These are phyloP conservation scores for Fusarium mundagurra DNA, from an alignment of 2,329 filamentous ascomycete species.

Conservation along the genomic window DNA sequence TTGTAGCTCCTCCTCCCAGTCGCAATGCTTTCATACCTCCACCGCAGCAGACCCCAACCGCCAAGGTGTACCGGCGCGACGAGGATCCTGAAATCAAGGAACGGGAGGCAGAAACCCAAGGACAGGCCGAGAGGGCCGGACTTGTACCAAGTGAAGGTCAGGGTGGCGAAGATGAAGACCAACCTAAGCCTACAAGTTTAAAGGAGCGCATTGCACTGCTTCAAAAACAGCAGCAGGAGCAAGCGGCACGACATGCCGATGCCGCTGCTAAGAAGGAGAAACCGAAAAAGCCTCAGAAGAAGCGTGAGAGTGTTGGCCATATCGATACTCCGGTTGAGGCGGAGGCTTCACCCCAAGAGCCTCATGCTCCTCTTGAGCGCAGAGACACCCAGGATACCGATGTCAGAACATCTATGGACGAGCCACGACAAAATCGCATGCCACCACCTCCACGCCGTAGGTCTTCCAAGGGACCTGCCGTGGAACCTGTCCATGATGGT, in stretches of 20 bases:
- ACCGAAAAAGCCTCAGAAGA: slow-evolving; percentile 79
- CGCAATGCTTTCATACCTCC: slow-evolving; percentile 90
- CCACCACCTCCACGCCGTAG: slow-evolving; percentile 61
- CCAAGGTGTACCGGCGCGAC: slow-evolving; percentile 84
- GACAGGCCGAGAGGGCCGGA: slow-evolving; percentile 75
- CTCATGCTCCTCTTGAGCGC: slow-evolving; percentile 53
- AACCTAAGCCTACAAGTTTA: slow-evolving; percentile 89
- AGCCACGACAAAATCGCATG: slow-evolving; percentile 46
- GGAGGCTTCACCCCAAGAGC: slow-evolving; percentile 45
- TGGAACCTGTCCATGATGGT: slow-evolving; percentile 63
- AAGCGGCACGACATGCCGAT: slow-evolving; percentile 83
- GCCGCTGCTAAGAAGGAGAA: slow-evolving; percentile 85
- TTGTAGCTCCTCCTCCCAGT: slow-evolving; percentile 93
- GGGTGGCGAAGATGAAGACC: slow-evolving; percentile 73
- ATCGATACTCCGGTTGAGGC: slow-evolving; percentile 42
- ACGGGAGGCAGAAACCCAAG: slow-evolving; percentile 71
- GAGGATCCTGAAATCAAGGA: slow-evolving; percentile 81
- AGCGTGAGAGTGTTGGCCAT: slow-evolving; percentile 60
- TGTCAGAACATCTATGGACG: slow-evolving; percentile 62
- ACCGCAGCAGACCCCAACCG: slow-evolving; percentile 72
- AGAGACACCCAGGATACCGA: slow-evolving; percentile 58
- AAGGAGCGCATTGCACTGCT: slow-evolving; percentile 95
- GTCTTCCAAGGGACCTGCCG: slow-evolving; percentile 57
- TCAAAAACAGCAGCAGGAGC: slow-evolving; percentile 93
- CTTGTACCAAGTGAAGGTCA: slow-evolving; percentile 58